Base-by-base conservation (phyloP, 805 yeast genomes). In the Candida pseudofarinosa region DNA sequence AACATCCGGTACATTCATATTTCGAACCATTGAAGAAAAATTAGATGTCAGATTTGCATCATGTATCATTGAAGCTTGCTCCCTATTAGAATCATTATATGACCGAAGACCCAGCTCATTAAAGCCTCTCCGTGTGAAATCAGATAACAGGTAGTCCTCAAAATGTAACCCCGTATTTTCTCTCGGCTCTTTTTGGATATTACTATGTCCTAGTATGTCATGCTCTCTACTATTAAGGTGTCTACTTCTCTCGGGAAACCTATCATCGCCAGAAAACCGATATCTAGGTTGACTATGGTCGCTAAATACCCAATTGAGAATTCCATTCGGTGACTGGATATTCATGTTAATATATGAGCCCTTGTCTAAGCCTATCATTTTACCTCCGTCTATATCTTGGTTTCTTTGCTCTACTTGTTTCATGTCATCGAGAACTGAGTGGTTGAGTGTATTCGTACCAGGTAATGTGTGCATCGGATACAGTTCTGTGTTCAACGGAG, bases 1-100 rank as follows among this genome's bases (percentile, higher is more conserved):
- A n/a, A 59, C 54, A 34, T 69, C 71, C 26, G 60, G 71, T n/a
- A 23, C 10, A 23, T 23, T 23, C 28, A 23, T 23, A 23, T 23
- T 23, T 10, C 28, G 6, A 23, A 23, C 10, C 28, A 23, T 23
- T 7, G 28, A 6, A 23, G 28, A 23, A 10, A 23, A 23, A 10
- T 23, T 23, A 10, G 28, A 10, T n/a, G n/a, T n/a, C n/a, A n/a
- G n/a, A 23, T 23, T 23, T 10, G 10, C 6, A 23, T 23, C 28
- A 23, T 23, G 28, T 7, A 10, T 10, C 28, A 23, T 23, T 10
- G 28, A 23, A 23, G 10, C 6, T 7, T 23, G 6, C 6, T 23
- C 28, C 28, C 10, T 23, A 23, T 23, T 10, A 23, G 28, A 23
- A 23, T 6, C 6, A 6, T 6, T 7, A 23, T 23, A 23, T n/a